These are phyloP conservation scores for Chytridium lagenaria DNA, from an alignment of 371 early-diverging fungal species.

Conservation along the genomic window DNA sequence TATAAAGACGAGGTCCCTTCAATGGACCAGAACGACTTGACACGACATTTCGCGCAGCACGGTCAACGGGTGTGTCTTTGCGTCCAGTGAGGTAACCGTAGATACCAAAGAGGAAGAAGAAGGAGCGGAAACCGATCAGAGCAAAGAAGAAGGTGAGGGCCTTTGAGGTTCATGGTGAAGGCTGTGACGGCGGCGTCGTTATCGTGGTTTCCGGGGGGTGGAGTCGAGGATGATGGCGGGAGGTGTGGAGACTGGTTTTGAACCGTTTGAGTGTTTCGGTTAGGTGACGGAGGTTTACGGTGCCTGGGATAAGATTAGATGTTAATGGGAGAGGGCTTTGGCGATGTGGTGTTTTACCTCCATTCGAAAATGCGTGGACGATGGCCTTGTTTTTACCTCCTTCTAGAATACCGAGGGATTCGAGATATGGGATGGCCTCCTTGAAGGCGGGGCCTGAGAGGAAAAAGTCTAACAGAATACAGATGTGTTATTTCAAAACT, in stretches of 20 bases:
- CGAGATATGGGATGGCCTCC: background rate
- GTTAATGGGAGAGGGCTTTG: no score
- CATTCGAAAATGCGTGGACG: conserved; percentile 15
- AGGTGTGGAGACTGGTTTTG: background rate
- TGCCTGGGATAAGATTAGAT: no score
- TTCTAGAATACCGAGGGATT: background rate
- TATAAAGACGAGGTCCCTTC: conserved; percentile 20
- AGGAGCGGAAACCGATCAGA: background rate
- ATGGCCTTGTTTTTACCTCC: background rate
- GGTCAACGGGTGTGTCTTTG: background rate
- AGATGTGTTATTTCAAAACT: background rate
- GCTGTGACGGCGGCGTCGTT: background rate
- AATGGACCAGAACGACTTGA: conserved; percentile 7
- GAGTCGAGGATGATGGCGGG: conserved; percentile 25
- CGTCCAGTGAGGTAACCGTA: background rate
- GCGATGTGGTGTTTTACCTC: background rate
- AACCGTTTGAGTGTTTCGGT: no score
- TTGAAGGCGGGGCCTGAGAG: no score
- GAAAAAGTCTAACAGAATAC: no score
- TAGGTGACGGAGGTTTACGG: background rate
- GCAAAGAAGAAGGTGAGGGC: background rate
- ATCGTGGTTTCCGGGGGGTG: background rate
- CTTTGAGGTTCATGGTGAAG: conserved; percentile 5
- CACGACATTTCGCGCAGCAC: conserved; percentile 7
- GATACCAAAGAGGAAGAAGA: background rate